Conservation (phyloP, 164 flowering plant species). For the Nymphaea thermarum region DNA sequence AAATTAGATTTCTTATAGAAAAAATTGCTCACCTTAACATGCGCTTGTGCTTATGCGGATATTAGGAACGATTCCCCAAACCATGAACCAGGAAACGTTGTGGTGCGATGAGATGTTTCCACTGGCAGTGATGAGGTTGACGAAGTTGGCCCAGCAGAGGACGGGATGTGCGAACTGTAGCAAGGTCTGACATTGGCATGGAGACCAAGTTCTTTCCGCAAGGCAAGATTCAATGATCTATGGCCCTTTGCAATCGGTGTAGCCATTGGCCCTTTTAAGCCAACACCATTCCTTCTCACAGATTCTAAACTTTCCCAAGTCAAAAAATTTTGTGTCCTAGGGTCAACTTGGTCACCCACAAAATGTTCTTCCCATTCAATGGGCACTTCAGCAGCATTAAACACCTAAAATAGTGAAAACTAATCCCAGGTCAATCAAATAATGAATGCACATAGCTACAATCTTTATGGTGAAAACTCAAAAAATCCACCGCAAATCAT, state of each 20-base stretch:
- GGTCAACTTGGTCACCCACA: constrained; percentile 71
- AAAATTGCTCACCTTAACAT: too few species aligned
- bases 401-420: constrained; percentile 32
- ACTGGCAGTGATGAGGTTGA: too few species aligned
- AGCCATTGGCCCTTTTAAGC: constrained; percentile 97
- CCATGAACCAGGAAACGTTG: too few species aligned
- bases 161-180: constrained; percentile 22
- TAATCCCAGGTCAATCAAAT: too few species aligned
- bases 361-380: constrained; percentile 96
- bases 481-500: too few species aligned
- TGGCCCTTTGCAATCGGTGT: constrained; percentile 97
- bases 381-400: constrained; percentile 66
- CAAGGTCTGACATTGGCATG: constrained; percentile 97
- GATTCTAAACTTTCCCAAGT: constrained; percentile 98
- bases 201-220: constrained; percentile 88
- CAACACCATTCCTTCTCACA: constrained; percentile 62
- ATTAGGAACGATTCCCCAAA: too few species aligned
- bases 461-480: too few species aligned
- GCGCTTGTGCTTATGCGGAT: too few species aligned
- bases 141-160: too few species aligned
- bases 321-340: constrained; percentile 84
- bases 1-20: too few species aligned
- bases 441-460: too few species aligned
- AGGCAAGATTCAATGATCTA: constrained; percentile 84
- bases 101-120: too few species aligned